Base-by-base conservation (phyloP, 495 filamentous ascomycete genomes). In the Lasiosphaeria ovina region DNA sequence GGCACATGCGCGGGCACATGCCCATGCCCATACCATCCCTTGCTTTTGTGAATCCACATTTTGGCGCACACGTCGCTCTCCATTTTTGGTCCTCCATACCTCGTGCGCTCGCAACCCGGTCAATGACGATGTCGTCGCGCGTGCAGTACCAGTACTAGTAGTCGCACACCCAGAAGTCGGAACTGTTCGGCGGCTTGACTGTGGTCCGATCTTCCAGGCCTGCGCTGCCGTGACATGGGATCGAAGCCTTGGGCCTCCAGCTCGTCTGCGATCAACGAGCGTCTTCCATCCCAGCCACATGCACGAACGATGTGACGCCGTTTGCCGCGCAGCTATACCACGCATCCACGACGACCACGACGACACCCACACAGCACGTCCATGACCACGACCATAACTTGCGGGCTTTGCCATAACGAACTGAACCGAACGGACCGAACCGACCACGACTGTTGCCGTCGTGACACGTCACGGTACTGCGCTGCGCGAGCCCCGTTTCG, bases 281-380 rank as follows among this genome's bases (percentile, higher is more conserved):
- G 44, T 47, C 44, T 9, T 47, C 44, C 44, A n/a, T 47, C 44
- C 44, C 44, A 47, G 12, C 44, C 44, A 5, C 44, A 52, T 57
- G 58, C 66, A 62, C 59, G 57, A 61, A 68, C 59, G 57, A 71
- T 69, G 69, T 69, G 60, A 67, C 62, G 58, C 58, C 58, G 63
- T 59, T 68, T 66, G 54, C 57, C 45, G 49, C 61, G 50, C 50
- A 44, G 12, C 40, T 31, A 57, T 16, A 34, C 48, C 48, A 50
- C 17, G 11, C 10, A 32, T 51, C 49, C 24, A 34, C 24, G 24
- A 7, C 24, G 34, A 33, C 49, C 31, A 51, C 49, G 12, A 47
- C 44, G 44, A 47, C 8, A 4, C 8, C 35, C 33, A 10, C 51
- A 35, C 34, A 38, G 7, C 17, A 36, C 44, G 58, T 17, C 54